Evolutionary conservation across 345 rosid genomes (phyloP).

Genomic region (Syzygium jambos): DNA sequence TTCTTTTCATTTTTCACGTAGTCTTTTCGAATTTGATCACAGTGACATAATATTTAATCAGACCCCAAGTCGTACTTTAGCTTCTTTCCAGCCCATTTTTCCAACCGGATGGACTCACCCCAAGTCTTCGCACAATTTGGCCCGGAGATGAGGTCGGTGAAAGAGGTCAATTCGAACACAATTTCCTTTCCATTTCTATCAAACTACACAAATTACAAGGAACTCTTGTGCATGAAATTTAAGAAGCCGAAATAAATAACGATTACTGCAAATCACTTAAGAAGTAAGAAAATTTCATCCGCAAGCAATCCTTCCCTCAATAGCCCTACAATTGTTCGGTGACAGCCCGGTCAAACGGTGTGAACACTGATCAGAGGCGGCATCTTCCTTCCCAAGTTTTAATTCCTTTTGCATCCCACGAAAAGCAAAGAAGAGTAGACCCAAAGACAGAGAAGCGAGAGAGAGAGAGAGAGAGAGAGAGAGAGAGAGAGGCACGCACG

Average conservation of each 20-base stretch:
- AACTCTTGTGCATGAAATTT: neutral
- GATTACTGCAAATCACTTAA: neutral
- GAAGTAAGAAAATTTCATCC: neutral
- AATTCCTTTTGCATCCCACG: neutral
- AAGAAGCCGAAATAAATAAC: neutral
- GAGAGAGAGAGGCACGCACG: neutral
- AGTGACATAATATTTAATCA: neutral
- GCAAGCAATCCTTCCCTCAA: neutral
- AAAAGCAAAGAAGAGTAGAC: neutral
- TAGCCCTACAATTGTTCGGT: neutral
- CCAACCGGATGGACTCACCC: neutral
- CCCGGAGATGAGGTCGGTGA: neutral
- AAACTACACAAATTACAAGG: neutral
- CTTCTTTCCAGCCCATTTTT: neutral
- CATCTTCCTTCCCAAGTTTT: neutral
- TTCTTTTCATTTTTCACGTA: neutral
- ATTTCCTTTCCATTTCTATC: neutral
- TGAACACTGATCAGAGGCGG: neutral
- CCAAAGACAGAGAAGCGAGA: neutral
- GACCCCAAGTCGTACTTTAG: neutral
- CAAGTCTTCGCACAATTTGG: neutral
- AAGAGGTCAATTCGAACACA: neutral
- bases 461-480: neutral
- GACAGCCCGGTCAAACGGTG: neutral
- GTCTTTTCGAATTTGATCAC: neutral